Conservation (phyloP, 805 yeast species). For the Dipodascopsis tothii region DNA sequence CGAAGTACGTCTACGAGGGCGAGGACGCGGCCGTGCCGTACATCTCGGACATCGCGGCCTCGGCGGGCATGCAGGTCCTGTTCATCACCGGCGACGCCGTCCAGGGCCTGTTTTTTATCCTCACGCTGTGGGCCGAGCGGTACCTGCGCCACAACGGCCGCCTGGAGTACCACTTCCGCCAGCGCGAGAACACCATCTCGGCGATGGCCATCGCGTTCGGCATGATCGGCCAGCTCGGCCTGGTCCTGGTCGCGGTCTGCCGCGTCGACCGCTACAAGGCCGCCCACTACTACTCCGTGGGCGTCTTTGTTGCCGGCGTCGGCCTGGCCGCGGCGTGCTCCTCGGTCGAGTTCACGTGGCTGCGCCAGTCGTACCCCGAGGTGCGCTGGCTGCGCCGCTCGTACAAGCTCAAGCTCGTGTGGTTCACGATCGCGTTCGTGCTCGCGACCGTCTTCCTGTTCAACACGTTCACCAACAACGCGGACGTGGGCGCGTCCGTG, state of each 20-base stretch:
- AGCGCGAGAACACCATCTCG: constrained; percentile 31
- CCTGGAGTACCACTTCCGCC: constrained; percentile 33
- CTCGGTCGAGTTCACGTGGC: constrained; percentile 37
- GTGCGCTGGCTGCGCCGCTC: constrained; percentile 35
- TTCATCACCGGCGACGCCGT: constrained; percentile 71
- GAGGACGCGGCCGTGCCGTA: constrained; percentile 40
- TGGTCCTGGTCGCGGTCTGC: constrained; percentile 66
- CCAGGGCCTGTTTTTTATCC: constrained; percentile 67
- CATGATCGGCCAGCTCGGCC: constrained; percentile 59
- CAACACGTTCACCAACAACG: constrained; percentile 28
- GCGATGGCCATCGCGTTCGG: constrained; percentile 44
- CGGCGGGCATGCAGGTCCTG: constrained; percentile 72
- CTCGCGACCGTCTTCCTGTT: constrained; percentile 66
- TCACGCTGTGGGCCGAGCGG: constrained; percentile 57
- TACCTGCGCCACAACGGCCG: constrained; percentile 51
- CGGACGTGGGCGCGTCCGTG: constrained; percentile 42
- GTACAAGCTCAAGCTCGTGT: constrained; percentile 47
- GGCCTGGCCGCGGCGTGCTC: constrained; percentile 47
- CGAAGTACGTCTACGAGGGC: not conserved
- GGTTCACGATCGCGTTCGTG: constrained; percentile 59
- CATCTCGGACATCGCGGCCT: constrained; percentile 83
- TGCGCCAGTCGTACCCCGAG: constrained; percentile 41
- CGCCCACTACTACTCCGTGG: constrained; percentile 57
- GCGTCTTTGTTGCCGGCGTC: constrained; percentile 59
- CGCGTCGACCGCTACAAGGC: constrained; percentile 50